These are phyloP conservation scores for Stentor roeselii DNA, from an alignment of 73 alveolate species.

Conservation along the genomic window DNA sequence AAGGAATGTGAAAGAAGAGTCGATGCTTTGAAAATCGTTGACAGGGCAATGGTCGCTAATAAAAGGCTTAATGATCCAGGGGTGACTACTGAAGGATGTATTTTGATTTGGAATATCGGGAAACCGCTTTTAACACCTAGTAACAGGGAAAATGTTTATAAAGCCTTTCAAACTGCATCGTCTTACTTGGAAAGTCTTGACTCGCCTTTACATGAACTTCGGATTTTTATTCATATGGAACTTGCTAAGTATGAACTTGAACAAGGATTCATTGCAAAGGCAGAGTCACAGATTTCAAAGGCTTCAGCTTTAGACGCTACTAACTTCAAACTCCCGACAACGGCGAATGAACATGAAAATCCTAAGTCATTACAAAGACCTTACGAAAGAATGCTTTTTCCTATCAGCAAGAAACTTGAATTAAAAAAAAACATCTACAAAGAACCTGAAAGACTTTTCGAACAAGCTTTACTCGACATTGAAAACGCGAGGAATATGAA, in stretches of 20 bases:
- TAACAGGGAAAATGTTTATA: constrained; percentile 83
- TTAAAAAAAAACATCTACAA: constrained; percentile 65
- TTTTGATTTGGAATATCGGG: constrained; percentile 93
- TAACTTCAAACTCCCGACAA: constrained; percentile 56
- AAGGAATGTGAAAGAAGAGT: constrained; percentile 91
- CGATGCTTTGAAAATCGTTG: constrained; percentile 92
- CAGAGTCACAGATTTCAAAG: constrained; percentile 84
- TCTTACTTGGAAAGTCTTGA: constrained; percentile 82
- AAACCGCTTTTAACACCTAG: constrained; percentile 90
- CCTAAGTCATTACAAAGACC: constrained; percentile 79
- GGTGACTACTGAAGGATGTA: constrained; percentile 91
- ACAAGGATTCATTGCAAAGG: constrained; percentile 93
- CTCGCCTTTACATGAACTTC: constrained; percentile 84
- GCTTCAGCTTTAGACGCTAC: constrained; percentile 92
- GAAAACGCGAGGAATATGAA: constrained; percentile 93
- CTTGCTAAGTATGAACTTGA: constrained; percentile 95
- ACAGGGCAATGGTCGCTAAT: constrained; percentile 94
- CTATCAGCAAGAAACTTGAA: constrained; percentile 58
- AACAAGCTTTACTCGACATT: constrained; percentile 84
- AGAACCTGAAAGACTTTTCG: constrained; percentile 88
- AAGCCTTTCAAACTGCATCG: constrained; percentile 93
- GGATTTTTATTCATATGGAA: constrained; percentile 95
- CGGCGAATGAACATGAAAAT: constrained; percentile 70
- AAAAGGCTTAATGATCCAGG: constrained; percentile 93
- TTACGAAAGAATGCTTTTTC: constrained; percentile 58